A percentile compares a stretch with the other conserved stretches of the same genome.
These are phyloP conservation scores for Pochonia chlamydosporia DNA, from an alignment of 2,329 filamentous ascomycete genomes.

Conservation along the genomic window DNA sequence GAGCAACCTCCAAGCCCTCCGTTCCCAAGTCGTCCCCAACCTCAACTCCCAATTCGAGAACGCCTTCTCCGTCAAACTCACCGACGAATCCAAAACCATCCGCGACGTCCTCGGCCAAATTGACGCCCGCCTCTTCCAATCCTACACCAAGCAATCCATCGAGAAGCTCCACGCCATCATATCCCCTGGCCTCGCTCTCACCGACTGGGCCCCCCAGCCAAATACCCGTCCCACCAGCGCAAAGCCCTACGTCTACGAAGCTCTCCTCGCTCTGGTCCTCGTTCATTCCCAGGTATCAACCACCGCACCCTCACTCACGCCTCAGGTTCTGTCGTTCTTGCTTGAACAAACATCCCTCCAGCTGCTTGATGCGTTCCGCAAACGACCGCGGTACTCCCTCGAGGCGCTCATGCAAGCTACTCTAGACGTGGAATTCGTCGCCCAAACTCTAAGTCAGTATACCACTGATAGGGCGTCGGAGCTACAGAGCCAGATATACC, in stretches of 20 bases:
- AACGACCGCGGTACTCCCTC: constrained; percentile 63
- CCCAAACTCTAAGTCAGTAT: constrained; percentile 86
- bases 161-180: constrained; percentile 65
- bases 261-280: constrained; percentile 77
- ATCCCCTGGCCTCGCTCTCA: constrained; percentile 61
- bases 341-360: constrained; percentile 75
- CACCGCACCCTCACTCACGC: constrained; percentile 68
- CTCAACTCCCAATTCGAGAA: constrained; percentile 93
- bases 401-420: constrained; percentile 92
- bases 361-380: constrained; percentile 75
- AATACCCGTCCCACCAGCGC: constrained; percentile 63
- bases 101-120: constrained; percentile 87
- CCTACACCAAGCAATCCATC: constrained; percentile 77
- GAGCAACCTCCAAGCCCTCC: constrained; percentile 82
- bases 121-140: constrained; percentile 83
- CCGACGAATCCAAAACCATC: constrained; percentile 88
- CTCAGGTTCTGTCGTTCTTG: constrained; percentile 77
- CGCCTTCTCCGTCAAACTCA: constrained; percentile 87
- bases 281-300: constrained; percentile 87
- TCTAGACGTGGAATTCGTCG: constrained; percentile 92
- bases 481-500: constrained; percentile 84
- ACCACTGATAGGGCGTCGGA: constrained; percentile 77
- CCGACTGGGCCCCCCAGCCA: constrained; percentile 63
- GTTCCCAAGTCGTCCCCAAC: constrained; percentile 74
- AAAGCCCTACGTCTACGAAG: constrained; percentile 82